phyloP scores from a whole-genome alignment of 176 grass and related monocot species.

The Eragrostis nindensis region DNA sequence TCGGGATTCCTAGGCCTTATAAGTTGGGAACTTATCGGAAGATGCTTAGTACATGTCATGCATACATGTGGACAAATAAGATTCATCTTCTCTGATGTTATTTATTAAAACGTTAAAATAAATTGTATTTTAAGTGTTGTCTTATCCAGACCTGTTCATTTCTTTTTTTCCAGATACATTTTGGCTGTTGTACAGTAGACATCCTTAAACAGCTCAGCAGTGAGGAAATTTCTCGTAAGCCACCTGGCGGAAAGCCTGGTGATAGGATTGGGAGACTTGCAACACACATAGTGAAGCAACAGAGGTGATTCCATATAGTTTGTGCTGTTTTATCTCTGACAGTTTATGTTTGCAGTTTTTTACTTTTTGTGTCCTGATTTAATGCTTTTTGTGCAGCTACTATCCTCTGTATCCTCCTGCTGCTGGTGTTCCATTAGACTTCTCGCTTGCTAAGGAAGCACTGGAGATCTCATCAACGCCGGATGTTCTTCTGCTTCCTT shows the following conservation, averaged over 20 bases:
- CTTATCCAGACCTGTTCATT: conserved; percentile 35
- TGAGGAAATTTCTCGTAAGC: conserved; percentile 84
- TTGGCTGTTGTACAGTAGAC: conserved; percentile 92
- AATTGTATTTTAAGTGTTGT: not conserved
- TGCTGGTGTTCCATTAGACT: conserved; percentile 82
- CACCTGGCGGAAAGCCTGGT: conserved; percentile 44
- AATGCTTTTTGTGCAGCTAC: conserved; percentile 51
- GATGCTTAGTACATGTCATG: not conserved
- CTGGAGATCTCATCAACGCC: conserved; percentile 69
- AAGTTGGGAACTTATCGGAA: conserved; percentile 15
- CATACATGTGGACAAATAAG: not conserved
- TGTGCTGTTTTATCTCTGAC: conserved; percentile 5
- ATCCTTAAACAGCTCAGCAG: conserved; percentile 89
- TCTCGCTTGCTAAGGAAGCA: conserved; percentile 75
- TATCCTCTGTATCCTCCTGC: conserved; percentile 86
- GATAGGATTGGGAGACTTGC: conserved; percentile 80
- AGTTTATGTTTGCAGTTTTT: conserved; percentile 18
- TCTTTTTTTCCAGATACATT: conserved; percentile 57
- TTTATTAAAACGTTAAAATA: not conserved
- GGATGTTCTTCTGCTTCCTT: conserved; percentile 84
- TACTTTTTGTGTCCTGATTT: conserved; percentile 29
- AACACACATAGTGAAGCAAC: conserved; percentile 84
- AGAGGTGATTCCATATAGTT: conserved; percentile 53
- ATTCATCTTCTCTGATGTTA: not conserved
- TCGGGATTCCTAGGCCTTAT: conserved; percentile 5